Evolutionary conservation across 208 protist genomes (phyloP).

Genomic region (Herpetomonas samuelpessoai): DNA sequence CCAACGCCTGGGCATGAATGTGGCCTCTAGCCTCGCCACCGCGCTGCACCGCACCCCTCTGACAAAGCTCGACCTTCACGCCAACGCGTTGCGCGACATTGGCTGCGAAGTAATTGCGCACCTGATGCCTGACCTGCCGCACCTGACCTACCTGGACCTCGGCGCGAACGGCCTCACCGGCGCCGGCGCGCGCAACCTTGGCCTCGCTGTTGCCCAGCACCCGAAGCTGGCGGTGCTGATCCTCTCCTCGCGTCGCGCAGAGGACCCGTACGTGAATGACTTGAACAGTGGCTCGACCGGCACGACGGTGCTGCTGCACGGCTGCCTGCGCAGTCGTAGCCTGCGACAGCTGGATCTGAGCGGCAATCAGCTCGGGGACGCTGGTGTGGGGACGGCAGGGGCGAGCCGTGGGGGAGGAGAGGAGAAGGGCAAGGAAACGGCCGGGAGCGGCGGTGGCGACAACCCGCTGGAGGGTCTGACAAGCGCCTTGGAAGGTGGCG

Average conservation of each 20-base stretch:
- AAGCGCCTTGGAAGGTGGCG: not conserved
- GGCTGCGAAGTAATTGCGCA: conserved; percentile 75
- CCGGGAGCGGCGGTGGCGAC: no score
- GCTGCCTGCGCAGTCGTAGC: conserved; percentile 64
- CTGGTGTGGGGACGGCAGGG: not conserved
- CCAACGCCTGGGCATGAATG: conserved; percentile 76
- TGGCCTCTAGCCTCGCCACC: conserved; percentile 58
- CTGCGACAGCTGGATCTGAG: conserved; percentile 72
- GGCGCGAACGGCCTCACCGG: conserved; percentile 79
- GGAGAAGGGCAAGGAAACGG: not conserved
- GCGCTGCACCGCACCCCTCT: conserved; percentile 66
- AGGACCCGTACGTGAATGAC: conserved; percentile 76
- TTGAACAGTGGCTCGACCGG: conserved; percentile 36
- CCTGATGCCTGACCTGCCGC: conserved; percentile 65
- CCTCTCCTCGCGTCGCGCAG: conserved; percentile 40
- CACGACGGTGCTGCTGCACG: conserved; percentile 66
- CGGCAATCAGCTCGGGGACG: conserved; percentile 44
- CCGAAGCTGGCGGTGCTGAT: conserved; percentile 68
- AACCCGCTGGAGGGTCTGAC: not conserved
- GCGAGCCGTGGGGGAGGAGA: not conserved
- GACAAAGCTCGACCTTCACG: conserved; percentile 72
- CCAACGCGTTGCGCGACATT: conserved; percentile 84
- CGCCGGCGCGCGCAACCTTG: conserved; percentile 21
- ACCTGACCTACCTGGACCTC: conserved; percentile 74
- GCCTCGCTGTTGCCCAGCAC: conserved; percentile 64